Evolutionary conservation across 1,139 yeast species (phyloP).

Genomic region (Kodamaea fungicola): DNA sequence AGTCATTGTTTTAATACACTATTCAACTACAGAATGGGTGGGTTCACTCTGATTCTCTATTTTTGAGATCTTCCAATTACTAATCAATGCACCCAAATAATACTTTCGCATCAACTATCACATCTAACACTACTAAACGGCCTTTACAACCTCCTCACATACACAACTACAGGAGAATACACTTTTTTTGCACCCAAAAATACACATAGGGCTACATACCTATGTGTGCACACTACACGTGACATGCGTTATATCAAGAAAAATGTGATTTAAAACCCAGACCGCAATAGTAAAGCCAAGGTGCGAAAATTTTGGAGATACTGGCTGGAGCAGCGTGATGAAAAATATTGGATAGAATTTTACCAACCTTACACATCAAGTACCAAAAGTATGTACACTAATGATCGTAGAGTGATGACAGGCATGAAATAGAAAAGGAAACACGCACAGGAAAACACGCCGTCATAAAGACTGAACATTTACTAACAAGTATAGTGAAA

Average conservation of each 20-base stretch:
- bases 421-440: not conserved
- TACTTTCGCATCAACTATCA: too few species aligned
- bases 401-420: not conserved
- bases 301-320: constrained; percentile 6
- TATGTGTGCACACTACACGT: constrained; percentile 3
- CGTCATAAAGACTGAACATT: not conserved
- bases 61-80: too few species aligned
- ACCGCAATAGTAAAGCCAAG: not conserved
- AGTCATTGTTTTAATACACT: too few species aligned
- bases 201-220: constrained; percentile 6
- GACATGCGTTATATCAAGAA: not conserved
- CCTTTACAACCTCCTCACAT: too few species aligned
- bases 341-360: constrained; percentile 6
- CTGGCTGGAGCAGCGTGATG: constrained; percentile 1
- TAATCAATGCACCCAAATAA: too few species aligned
- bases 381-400: constrained; percentile 8
- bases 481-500: constrained; percentile 40
- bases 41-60: too few species aligned
- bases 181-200: constrained; percentile 3
- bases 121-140: too few species aligned
- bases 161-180: too few species aligned
- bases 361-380: constrained; percentile 6
- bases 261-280: constrained; percentile 1
- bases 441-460: too few species aligned
- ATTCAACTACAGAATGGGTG: too few species aligned